phyloP scores from a whole-genome alignment of 176 grass and related monocot species.

The Carex scoparia region DNA sequence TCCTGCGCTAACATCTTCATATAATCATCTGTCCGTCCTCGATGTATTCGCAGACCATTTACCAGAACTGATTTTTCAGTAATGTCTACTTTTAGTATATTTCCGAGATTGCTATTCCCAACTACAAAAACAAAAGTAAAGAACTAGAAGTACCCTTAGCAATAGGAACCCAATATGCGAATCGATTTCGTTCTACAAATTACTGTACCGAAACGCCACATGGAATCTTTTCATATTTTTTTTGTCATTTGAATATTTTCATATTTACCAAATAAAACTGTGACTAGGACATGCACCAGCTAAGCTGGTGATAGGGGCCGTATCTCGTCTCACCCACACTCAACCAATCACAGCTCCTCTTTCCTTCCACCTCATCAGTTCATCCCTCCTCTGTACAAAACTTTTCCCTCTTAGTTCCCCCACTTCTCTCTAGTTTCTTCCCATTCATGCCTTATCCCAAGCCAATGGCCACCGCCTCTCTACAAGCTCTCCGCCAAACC shows the following conservation, averaged over 20 bases:
- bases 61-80: no score
- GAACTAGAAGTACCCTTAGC: no score
- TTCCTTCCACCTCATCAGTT: constrained; percentile 34
- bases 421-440: neutral
- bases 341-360: constrained; percentile 68
- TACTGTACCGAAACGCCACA: neutral
- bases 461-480: constrained; percentile 17
- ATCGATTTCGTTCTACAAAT: neutral
- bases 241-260: neutral
- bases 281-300: neutral
- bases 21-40: no score
- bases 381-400: constrained; percentile 14
- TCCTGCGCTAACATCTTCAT: no score
- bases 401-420: constrained; percentile 6
- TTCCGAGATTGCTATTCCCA: neutral
- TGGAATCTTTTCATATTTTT: neutral
- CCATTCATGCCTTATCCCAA: constrained; percentile 27
- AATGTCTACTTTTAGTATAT: neutral
- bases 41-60: no score
- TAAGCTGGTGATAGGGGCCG: constrained; percentile 24
- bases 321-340: constrained; percentile 72
- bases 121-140: no score
- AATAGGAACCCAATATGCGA: neutral
- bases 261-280: neutral
- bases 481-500: constrained; percentile 46